Base-by-base conservation (phyloP, 2,329 filamentous ascomycete genomes). In the Diplodia mutila region DNA sequence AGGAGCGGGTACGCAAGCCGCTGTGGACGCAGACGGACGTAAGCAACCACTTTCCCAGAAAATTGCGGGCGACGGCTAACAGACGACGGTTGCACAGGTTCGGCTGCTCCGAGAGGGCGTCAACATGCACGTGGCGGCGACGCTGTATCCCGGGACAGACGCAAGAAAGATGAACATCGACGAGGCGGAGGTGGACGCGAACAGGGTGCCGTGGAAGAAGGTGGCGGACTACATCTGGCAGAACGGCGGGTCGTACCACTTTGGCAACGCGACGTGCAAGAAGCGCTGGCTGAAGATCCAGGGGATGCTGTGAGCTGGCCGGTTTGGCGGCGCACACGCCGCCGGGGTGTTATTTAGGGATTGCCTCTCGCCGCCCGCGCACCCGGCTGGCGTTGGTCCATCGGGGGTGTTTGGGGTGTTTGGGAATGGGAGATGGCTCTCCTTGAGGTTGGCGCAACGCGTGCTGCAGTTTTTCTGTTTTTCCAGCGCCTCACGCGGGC, bases 21-120 rank as follows among this genome's bases (percentile, higher is more conserved):
- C 78, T 84, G 67, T 93, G 90, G 90, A 82, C 76, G 0, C 79
- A 81, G 0, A 77, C 80, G 1, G 90, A 93, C 79, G 90, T 92
- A 78, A 84, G 90, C 84, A 12, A 25, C 27, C 11, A 4, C 29
- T 11, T 11, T 42, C 7, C 53, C 7, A 25, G 16, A 27, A 29
- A 23, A 32, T 18, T 32, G 8, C 25, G 51, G 12, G 34, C 16
- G 18, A 16, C 9, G 21, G 21, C 61, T 51, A 21, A 51, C 34
- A 5, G 23, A 11, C 16, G 23, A 11, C 16, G 39, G 29, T 11
- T 7, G 8, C 9, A 32, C 42, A 67, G 66, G 52, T 63, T 16
- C 57, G 29, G 37, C 39, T 67, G 66, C 66, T 67, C 29, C 57
- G 49, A 18, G 57, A 67, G 51, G 65, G 54, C 54, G 48, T 42